These are phyloP conservation scores for Eucommia ulmoides DNA, from an alignment of 257 asterid genomes.

Conservation along the genomic window DNA sequence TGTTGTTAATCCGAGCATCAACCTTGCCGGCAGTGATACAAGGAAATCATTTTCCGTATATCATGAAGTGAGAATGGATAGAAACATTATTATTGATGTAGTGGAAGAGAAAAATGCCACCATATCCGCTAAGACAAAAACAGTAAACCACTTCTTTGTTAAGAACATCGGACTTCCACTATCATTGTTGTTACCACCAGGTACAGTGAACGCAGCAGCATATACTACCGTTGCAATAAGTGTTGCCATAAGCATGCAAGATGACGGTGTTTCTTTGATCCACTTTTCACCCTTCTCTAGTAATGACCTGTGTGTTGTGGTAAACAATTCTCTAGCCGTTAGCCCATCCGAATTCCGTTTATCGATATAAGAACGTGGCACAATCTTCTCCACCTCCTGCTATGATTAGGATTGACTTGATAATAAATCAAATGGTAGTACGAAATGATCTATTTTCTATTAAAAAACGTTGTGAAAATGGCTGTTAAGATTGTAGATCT, in stretches of 20 bases:
- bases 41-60: slow-evolving; percentile 8
- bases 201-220: slow-evolving; percentile 24
- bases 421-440: too few relatives aligned
- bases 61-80: slow-evolving; percentile 6
- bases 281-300: slow-evolving; percentile 23
- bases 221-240: slow-evolving; percentile 24
- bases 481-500: too few relatives aligned
- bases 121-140: slow-evolving; percentile 13
- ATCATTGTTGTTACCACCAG: slow-evolving; percentile 14
- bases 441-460: too few relatives aligned
- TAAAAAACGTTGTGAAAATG: too few relatives aligned
- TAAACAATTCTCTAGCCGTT: slow-evolving; percentile 10
- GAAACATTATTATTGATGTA: slow-evolving; percentile 9
- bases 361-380: slow-evolving; percentile 17
- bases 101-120: slow-evolving; percentile 8
- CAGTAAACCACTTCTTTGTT: slow-evolving; percentile 4
- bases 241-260: slow-evolving; percentile 25
- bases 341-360: slow-evolving; percentile 10
- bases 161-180: slow-evolving; percentile 16
- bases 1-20: slow-evolving; percentile 3
- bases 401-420: too few relatives aligned
- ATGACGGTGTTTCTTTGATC: slow-evolving; percentile 27
- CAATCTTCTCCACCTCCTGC: slow-evolving; percentile 25
- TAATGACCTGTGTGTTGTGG: slow-evolving; percentile 13
- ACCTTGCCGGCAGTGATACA: slow-evolving; percentile 6